phyloP scores from a whole-genome alignment of 805 yeast species.

The Candida patagonica region DNA sequence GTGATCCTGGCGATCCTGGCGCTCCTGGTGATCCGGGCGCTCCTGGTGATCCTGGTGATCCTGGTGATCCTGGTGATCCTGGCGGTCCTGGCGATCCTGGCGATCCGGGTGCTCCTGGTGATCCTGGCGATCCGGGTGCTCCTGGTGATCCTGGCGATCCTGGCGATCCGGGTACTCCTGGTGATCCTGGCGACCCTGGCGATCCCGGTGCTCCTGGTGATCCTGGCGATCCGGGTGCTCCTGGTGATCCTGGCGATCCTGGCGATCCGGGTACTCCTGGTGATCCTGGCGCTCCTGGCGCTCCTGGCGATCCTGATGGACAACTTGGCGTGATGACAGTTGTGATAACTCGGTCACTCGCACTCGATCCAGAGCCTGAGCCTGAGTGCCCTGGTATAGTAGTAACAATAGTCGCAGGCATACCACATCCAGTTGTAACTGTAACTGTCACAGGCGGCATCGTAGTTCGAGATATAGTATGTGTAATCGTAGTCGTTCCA shows the following conservation, averaged over 20 bases:
- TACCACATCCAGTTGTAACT: neutral
- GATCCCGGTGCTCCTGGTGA: neutral
- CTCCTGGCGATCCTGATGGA: neutral
- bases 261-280: constrained; percentile 5
- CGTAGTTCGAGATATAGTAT: neutral
- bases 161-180: constrained; percentile 2
- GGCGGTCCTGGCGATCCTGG: neutral
- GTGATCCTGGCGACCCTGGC: neutral
- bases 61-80: neutral
- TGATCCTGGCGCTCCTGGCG: constrained; percentile 3
- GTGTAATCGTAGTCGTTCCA: neutral
- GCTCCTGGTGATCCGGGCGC: constrained; percentile 3
- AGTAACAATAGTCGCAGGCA: no score
- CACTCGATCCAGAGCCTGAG: no score
- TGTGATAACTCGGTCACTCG: no score
- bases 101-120: neutral
- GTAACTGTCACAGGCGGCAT: neutral
- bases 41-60: neutral
- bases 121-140: neutral
- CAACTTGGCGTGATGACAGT: neutral
- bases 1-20: constrained; percentile 5
- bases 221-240: neutral
- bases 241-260: neutral
- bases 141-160: constrained; percentile 4
- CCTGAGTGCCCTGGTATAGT: no score